phyloP scores from a whole-genome alignment of 352 stramenopile species.

The Lagenidium sp. region DNA sequence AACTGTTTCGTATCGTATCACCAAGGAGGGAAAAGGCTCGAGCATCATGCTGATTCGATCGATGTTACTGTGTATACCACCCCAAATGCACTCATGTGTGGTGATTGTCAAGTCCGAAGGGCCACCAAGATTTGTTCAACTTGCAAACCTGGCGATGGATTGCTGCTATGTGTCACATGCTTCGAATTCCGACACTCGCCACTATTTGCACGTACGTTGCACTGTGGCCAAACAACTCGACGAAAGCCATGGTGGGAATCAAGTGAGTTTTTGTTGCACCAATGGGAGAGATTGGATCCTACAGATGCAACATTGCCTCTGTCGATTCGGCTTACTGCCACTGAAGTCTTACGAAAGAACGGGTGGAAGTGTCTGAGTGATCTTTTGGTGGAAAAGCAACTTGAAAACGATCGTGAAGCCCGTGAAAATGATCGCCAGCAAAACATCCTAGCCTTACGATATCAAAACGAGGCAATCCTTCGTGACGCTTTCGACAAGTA shows the following conservation, averaged over 20 bases:
- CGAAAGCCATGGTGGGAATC: slow-evolving; percentile 18
- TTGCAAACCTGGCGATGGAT: slow-evolving; percentile 1
- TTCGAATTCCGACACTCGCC: slow-evolving; percentile 21
- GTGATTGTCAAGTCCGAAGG: slow-evolving; percentile 14
- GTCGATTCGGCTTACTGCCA: not conserved
- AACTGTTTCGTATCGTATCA: slow-evolving; percentile 18
- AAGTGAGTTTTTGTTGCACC: slow-evolving; percentile 11
- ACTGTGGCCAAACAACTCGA: too few relatives aligned
- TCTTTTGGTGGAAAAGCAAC: too few relatives aligned
- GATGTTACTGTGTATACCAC: slow-evolving; percentile 18
- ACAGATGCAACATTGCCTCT: not conserved
- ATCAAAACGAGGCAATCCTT: slow-evolving; percentile 30
- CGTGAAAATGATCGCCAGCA: slow-evolving; percentile 17
- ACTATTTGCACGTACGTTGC: too few relatives aligned
- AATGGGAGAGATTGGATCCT: slow-evolving; percentile 7
- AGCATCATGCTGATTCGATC: slow-evolving; percentile 22
- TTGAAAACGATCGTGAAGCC: too few relatives aligned
- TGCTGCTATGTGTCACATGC: slow-evolving; percentile 12
- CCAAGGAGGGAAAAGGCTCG: slow-evolving; percentile 20
- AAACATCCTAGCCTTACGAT: slow-evolving; percentile 18
- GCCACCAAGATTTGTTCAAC: slow-evolving; percentile 10
- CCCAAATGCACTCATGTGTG: slow-evolving; percentile 9
- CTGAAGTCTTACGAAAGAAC: slow-evolving; percentile 14
- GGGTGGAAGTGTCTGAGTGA: slow-evolving; percentile 6
- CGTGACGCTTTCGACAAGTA: slow-evolving; percentile 35